Evolutionary conservation across 148 eudicot species (phyloP).

Genomic region (Diospyros lotus): DNA sequence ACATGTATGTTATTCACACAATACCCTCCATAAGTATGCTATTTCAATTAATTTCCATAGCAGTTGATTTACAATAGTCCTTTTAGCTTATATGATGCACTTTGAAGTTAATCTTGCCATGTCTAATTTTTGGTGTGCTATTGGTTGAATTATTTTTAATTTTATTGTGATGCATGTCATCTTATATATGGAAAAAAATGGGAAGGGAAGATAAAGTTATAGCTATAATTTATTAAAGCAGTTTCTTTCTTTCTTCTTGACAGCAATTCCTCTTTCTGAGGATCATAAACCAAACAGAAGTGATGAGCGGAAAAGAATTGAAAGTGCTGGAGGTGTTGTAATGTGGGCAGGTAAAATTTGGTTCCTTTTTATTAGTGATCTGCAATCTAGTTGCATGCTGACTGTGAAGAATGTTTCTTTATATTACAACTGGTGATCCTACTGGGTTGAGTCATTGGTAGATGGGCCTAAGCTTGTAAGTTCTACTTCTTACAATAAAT

Average conservation of each 20-base stretch:
- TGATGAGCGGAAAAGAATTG: constrained; percentile 95
- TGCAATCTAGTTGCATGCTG: not conserved
- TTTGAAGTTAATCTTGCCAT: not conserved
- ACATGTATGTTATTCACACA: too few relatives aligned
- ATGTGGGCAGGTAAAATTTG: constrained; percentile 90
- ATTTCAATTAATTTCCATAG: too few relatives aligned
- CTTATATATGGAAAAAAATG: not conserved
- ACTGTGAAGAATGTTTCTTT: not conserved
- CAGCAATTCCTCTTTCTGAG: constrained; percentile 96
- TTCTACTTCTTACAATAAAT: not conserved
- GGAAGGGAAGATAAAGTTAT: not conserved
- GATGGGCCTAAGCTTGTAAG: not conserved
- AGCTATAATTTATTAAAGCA: not conserved
- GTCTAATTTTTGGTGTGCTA: not conserved
- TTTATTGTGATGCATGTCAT: constrained; percentile 8
- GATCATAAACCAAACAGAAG: constrained; percentile 97
- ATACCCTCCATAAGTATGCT: too few relatives aligned
- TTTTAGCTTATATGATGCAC: too few relatives aligned
- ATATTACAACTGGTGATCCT: not conserved
- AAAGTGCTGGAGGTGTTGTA: constrained; percentile 92
- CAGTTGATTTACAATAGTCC: too few relatives aligned
- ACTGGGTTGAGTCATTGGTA: not conserved
- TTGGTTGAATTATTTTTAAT: not conserved
- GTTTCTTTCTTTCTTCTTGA: constrained; percentile 13
- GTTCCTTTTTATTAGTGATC: not conserved